Conservation (phyloP, 768 basidiomycete genomes). For the Panellus pusillus region DNA sequence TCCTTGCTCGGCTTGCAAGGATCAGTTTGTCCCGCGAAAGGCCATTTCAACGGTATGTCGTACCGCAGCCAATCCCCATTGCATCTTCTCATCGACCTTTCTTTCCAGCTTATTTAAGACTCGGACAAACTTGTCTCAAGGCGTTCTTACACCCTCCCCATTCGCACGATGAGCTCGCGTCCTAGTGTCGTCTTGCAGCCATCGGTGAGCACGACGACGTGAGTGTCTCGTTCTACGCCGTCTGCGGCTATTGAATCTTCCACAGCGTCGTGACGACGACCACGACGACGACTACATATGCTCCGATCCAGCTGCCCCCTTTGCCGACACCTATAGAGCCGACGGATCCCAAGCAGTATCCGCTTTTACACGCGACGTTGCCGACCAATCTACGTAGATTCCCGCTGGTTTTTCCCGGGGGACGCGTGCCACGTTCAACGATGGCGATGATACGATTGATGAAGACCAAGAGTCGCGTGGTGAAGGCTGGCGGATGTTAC, state of each 20-base stretch:
- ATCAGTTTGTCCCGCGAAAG: not conserved
- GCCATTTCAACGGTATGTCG: not conserved
- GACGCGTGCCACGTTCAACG: slow-evolving; percentile 75
- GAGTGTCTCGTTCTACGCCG: slow-evolving; percentile 29
- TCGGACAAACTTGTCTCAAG: not conserved
- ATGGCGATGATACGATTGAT: slow-evolving; percentile 63
- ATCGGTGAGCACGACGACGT: slow-evolving; percentile 86
- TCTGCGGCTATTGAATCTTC: slow-evolving; percentile 26
- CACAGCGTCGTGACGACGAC: slow-evolving; percentile 87
- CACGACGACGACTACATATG: slow-evolving; percentile 85
- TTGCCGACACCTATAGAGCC: slow-evolving; percentile 70
- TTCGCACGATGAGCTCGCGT: slow-evolving; percentile 58
- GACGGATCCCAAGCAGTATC: slow-evolving; percentile 79
- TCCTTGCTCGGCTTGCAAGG: not conserved
- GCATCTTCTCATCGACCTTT: not conserved
- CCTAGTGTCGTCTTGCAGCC: slow-evolving; percentile 75
- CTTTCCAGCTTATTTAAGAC: slow-evolving; percentile 11
- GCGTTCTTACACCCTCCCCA: not conserved
- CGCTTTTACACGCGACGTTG: slow-evolving; percentile 72
- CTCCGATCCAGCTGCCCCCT: slow-evolving; percentile 80
- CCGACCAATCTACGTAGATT: slow-evolving; percentile 73
- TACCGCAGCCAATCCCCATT: not conserved
- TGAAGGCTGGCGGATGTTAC: slow-evolving; percentile 74
- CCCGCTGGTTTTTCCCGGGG: slow-evolving; percentile 82
- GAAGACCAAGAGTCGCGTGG: slow-evolving; percentile 72